Conservation (phyloP, 2,329 filamentous ascomycete species). For the Pezicula neosporulosa region DNA sequence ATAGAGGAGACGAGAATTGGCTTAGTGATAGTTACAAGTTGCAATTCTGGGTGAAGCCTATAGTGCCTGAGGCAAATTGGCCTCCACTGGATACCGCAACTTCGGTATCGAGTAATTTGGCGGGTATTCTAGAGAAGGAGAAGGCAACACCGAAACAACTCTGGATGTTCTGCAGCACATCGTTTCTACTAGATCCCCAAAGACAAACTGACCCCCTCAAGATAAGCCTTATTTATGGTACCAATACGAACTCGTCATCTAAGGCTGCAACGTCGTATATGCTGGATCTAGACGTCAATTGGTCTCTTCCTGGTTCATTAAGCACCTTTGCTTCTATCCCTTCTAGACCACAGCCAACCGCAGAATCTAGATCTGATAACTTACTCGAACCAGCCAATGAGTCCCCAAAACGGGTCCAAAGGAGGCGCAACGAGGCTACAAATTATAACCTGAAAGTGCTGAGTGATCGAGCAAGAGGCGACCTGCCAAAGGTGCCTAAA, state of each 20-base stretch:
- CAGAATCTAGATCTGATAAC: background rate
- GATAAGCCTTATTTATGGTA: constrained; percentile 6
- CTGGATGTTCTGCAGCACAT: constrained; percentile 3
- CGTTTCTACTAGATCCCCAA: constrained; percentile 2
- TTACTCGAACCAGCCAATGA: constrained; percentile 31
- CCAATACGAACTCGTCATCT: constrained; percentile 2
- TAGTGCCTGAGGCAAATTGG: constrained; percentile 15
- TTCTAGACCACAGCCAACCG: too few relatives aligned
- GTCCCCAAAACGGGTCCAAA: constrained; percentile 36
- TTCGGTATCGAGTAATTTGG: constrained; percentile 1
- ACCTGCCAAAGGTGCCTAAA: constrained; percentile 42
- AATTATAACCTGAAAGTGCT: constrained; percentile 58
- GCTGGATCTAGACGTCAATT: constrained; percentile 14
- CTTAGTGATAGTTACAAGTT: constrained; percentile 18
- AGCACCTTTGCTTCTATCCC: background rate
- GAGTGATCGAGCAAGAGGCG: constrained; percentile 54
- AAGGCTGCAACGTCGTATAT: constrained; percentile 2
- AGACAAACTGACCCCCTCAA: constrained; percentile 5
- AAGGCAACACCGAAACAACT: constrained; percentile 5
- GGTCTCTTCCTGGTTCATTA: constrained; percentile 15
- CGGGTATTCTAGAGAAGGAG: constrained; percentile 1
- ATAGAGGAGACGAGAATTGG: constrained; percentile 10
- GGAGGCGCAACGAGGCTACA: constrained; percentile 15
- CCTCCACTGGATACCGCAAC: constrained; percentile 13
- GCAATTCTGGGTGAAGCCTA: constrained; percentile 11